These are phyloP conservation scores for Schizosaccharomyces osmophilus DNA, from an alignment of 805 yeast species.

Conservation along the genomic window DNA sequence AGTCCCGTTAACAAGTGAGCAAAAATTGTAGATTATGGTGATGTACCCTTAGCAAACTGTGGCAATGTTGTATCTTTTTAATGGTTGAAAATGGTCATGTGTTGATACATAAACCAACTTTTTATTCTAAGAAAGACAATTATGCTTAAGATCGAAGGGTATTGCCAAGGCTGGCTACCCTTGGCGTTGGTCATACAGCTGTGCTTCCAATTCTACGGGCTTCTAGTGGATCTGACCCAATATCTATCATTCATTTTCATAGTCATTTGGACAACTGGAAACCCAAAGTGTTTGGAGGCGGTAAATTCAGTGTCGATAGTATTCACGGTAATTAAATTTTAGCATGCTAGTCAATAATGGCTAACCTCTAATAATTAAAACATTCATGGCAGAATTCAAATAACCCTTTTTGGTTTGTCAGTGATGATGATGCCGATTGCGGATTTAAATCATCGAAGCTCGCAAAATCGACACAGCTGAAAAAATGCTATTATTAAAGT, in stretches of 20 bases:
- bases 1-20: slow-evolving; percentile 6
- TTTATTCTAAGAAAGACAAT: slow-evolving; percentile 5
- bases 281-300: slow-evolving; percentile 28
- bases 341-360: slow-evolving; percentile 56
- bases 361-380: slow-evolving; percentile 29
- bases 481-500: slow-evolving; percentile 29
- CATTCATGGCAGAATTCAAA: slow-evolving; percentile 55
- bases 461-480: slow-evolving; percentile 57
- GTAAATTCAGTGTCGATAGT: slow-evolving; percentile 35
- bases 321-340: slow-evolving; percentile 59
- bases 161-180: slow-evolving; percentile 36
- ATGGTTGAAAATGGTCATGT: slow-evolving; percentile 36
- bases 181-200: slow-evolving; percentile 70
- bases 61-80: slow-evolving; percentile 38
- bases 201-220: slow-evolving; percentile 48
- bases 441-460: slow-evolving; percentile 46
- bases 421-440: slow-evolving; percentile 41
- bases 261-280: slow-evolving; percentile 46
- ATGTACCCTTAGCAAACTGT: slow-evolving; percentile 42
- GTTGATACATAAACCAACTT: slow-evolving; percentile 13
- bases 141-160: background rate
- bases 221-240: slow-evolving; percentile 33
- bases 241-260: slow-evolving; percentile 59
- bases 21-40: slow-evolving; percentile 33
- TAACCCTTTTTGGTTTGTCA: slow-evolving; percentile 27